Evolutionary conservation across 148 eudicot species (phyloP), one percentile per base, ranked within the genome.

Genomic region (Chenopodium formosanum): DNA sequence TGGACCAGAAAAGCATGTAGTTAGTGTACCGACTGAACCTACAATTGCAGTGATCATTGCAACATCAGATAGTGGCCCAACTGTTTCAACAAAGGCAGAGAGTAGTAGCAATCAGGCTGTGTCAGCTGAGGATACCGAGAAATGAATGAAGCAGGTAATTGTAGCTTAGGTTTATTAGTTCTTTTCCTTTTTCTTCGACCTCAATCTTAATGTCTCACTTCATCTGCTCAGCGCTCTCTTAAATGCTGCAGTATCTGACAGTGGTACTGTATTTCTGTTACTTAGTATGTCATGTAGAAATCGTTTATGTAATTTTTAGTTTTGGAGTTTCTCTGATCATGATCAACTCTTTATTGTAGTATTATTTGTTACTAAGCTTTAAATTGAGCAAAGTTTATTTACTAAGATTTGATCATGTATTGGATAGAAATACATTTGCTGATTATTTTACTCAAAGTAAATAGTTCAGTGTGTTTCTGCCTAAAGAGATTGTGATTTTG

Each of bases 1-100:
- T 47, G 86, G 12, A 58, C 77, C 34, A 12, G 74, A 80, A 78
- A 86, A 66, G 73, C 53, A 32, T 34, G 84, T 75, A 46, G 22
- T 37, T 47, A 37, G 47, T 73, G 50, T 20, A 34, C 75, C 70
- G 6, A 56, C 32, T 7, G 70, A 37, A 12, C 52, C 58, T 37
- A 31, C 47, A 5, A 44, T 74, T 71, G 1, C 37, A 73, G 68
- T 68, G 56, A 44, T 62, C n/a, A 17, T 63, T 81, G 63, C 73
- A 31, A n/a, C 31, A 58, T 48, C 65, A 11, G 70, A 27, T 19
- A 65, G 23, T 10, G 53, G 11, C 46, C 68, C n/a, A 62, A 50
- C 13, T 50, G 53, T 50, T 50, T 12, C 16, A 50, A 50, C 53
- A 50, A 62, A 69, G 44, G 50, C 47, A 68, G 81, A 66, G 44